Conservation (phyloP, 73 alveolate genomes). For the Stentor roeselii region DNA sequence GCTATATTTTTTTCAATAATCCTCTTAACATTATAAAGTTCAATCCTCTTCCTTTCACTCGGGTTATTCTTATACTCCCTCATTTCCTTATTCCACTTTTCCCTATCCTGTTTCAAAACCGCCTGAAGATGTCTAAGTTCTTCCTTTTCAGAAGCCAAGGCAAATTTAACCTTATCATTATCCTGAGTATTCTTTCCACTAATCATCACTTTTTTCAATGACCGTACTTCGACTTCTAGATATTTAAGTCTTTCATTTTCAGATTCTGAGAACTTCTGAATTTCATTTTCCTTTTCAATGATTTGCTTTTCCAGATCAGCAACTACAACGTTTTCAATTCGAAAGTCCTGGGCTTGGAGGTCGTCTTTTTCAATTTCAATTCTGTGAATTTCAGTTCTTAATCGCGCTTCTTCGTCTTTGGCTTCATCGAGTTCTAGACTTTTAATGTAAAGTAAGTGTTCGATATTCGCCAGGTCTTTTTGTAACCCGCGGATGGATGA, state of each 20-base stretch:
- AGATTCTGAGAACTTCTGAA: background rate
- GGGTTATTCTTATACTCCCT: slow-evolving; percentile 5
- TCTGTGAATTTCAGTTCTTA: slow-evolving; percentile 2
- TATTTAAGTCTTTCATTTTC: background rate
- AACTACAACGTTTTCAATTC: slow-evolving; percentile 10
- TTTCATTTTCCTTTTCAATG: slow-evolving; percentile 5
- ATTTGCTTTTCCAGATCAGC: slow-evolving; percentile 18
- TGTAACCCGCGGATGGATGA: background rate
- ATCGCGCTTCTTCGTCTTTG: background rate
- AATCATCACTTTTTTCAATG: background rate
- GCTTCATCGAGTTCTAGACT: background rate
- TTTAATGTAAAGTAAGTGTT: background rate
- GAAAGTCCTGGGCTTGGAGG: background rate
- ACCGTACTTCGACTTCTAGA: background rate
- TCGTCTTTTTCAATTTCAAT: slow-evolving; percentile 15
- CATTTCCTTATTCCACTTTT: slow-evolving; percentile 11
- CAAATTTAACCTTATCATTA: background rate
- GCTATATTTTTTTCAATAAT: background rate
- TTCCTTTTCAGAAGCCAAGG: background rate
- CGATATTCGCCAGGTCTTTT: background rate
- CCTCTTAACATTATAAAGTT: background rate
- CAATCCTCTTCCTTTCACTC: background rate
- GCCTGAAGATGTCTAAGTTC: background rate
- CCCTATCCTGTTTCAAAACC: background rate
- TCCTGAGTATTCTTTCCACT: background rate